Evolutionary conservation across 805 yeast genomes (phyloP), one percentile per base, ranked within the genome.

Genomic region (Saccharomycopsis olivae): DNA sequence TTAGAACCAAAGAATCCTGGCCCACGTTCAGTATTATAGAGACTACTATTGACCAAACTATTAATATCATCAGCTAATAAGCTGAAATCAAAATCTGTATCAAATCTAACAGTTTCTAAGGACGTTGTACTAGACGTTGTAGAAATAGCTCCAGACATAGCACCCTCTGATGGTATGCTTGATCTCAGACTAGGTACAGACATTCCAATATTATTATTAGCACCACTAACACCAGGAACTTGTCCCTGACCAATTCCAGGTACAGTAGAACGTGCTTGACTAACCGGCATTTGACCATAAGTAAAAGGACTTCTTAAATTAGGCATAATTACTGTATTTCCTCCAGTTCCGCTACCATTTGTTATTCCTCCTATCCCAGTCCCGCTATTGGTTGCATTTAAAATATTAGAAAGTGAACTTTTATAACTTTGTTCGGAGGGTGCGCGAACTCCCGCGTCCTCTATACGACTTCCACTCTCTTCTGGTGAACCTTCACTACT

Each of bases 31-130:
- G n/a, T 23, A 23, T 23, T 23, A 11, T 23, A 23, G 11, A 23
- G 11, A 11, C 27, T 23, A 23, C 11, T 23, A 23, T 23, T 23
- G 11, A 23, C 27, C 11, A 23, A 23, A 8, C 34, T 21, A 16
- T 39, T 35, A 15, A 43, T 21, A 19, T 43, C 43, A 10, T 35
- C 16, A 3, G 42, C 39, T 6, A 43, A 29, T 2, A 29, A 18
- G n/a, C 24, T 38, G 5, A 39, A 28, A 35, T 43, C 43, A 17
- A 25, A 35, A 16, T 33, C 38, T 8, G 17, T 24, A 21, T 21
- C 21, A 14, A 29, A 10, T 28, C 15, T 10, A 23, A 11, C 27
- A 8, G 11, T 8, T 23, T 8, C 27, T 8, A 11, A 23, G 11
- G 27, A 23, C 6, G 6, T 23, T 23, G 27, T 23, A 23, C 11